Base-by-base conservation (phyloP, 129 eudicot species). In the Artemisia argyi region DNA sequence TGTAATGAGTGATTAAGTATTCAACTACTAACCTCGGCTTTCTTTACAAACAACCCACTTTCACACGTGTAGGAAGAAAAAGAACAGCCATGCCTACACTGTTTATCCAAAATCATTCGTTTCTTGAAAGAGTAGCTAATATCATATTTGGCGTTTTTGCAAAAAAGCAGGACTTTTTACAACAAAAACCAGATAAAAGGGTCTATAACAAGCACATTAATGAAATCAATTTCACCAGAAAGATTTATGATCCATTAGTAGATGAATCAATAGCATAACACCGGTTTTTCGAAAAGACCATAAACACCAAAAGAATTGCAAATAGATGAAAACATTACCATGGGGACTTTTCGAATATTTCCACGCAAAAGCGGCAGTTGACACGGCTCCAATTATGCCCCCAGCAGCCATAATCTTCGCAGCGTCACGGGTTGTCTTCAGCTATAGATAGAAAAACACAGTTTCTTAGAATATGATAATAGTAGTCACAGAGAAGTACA, bases 301-400 rank as follows among this genome's bases (percentile, higher is more conserved):
- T 39, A 39, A 39, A 7, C 46, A 39, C 46, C 46, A 39, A 39
- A 39, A 39, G 46, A 39, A 39, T 2, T 39, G 46, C 46, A 39
- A 39, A 39, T 39, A 39, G 46, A 39, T 7, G 46, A 39, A 60
- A 2, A 2, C 3, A 57, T 42, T 84, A 88, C 92, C 96, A 71
- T 88, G 92, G 42, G 82, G 87, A 79, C 90, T 86, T 80, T 73
- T 88, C 0, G 96, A 91, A 81, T 87, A 88, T 79, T 85, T 91
- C 92, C 91, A 91, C 8, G 83, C 76, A 49, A 73, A 17, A n/a
- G 81, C 88, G 10, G 88, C 95, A 68, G 92, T 88, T 58, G 89
- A 61, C 64, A 85, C 85, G 35, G 90, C 95, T 77, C 97, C 97
- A 49, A 85, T 47, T 24, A 75, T 78, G 77, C 86, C 81, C 56